Base-by-base conservation (phyloP, 176 grass and related monocot species). In the Eragrostis curvula region DNA sequence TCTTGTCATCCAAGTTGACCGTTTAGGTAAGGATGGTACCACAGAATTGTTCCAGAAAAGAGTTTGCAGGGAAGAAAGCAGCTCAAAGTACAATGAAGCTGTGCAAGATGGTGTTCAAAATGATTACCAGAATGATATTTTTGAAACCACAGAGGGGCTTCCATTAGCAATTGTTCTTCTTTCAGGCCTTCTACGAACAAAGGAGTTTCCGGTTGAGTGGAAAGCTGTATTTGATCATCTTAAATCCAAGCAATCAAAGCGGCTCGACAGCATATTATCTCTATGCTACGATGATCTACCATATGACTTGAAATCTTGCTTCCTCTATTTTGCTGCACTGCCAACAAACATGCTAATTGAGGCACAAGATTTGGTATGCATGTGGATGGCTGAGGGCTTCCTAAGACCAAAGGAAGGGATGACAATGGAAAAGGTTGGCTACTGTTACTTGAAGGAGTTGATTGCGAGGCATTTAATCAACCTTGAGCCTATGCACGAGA, bases 341-440 rank as follows among this genome's bases (percentile, higher is more conserved):
- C 86, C 81, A 3, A 57, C 44, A 21, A 79, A 83, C 58, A 71
- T 28, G 28, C 56, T 46, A 1, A 78, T 84, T 40, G 66, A 42
- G 64, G 74, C 73, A 39, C 46, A 48, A 0, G 30, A 43, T 13
- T 45, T 88, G 45, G 66, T 88, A 24, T 80, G 81, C 53, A 70
- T 88, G 59, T 88, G 73, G 86, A 60, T 74, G 13, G 85, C 85
- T 49, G 85, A 87, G 39, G 79, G 85, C 3, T 87, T 87, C 71
- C 21, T 87, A 41, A 66, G 63, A 70, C 45, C 79, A 29, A 81
- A 27, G 24, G 12, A 87, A 21, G 72, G 79, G 27, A 69, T 25
- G 74, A 82, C 78, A 47, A 47, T 68, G 29, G 85, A 87, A 71
- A 71, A 82, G 16, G 55, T 81, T 9, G 85, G 85, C 6, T 32